Conservation (phyloP, 2,329 filamentous ascomycete genomes). For the Aspergillus sp. region DNA sequence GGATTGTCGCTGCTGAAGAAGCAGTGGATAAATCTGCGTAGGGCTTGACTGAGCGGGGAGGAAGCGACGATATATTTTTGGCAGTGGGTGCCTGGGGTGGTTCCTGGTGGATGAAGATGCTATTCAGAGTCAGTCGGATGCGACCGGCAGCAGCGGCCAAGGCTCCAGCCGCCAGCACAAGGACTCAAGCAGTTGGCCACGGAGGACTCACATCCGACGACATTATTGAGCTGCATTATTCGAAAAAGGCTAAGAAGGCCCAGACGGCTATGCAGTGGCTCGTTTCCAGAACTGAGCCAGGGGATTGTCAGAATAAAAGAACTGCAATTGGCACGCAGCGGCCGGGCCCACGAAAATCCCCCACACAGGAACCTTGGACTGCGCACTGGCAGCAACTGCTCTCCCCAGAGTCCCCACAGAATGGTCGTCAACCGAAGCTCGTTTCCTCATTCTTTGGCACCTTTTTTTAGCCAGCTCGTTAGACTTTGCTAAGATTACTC, state of each 20-base stretch:
- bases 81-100: no score
- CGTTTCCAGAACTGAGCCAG: conserved; percentile 1
- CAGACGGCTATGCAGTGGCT: background rate
- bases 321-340: conserved; percentile 13
- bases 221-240: background rate
- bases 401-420: conserved; percentile 23
- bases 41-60: background rate
- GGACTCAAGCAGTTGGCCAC: background rate
- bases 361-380: conserved; percentile 16
- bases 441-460: background rate
- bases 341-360: conserved; percentile 22
- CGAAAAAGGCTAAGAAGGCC: background rate
- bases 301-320: background rate
- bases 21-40: background rate
- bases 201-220: conserved; percentile 1
- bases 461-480: conserved; percentile 7
- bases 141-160: background rate
- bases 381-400: conserved; percentile 9
- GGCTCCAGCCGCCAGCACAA: background rate
- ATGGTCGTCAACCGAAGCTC: conserved; percentile 8
- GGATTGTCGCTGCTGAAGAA: background rate
- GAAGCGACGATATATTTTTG: background rate
- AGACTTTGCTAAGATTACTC: background rate
- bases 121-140: background rate
- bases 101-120: no score